These are phyloP conservation scores for Ustilago shanxiensis DNA, from an alignment of 1,284 basidiomycete genomes.

Conservation along the genomic window DNA sequence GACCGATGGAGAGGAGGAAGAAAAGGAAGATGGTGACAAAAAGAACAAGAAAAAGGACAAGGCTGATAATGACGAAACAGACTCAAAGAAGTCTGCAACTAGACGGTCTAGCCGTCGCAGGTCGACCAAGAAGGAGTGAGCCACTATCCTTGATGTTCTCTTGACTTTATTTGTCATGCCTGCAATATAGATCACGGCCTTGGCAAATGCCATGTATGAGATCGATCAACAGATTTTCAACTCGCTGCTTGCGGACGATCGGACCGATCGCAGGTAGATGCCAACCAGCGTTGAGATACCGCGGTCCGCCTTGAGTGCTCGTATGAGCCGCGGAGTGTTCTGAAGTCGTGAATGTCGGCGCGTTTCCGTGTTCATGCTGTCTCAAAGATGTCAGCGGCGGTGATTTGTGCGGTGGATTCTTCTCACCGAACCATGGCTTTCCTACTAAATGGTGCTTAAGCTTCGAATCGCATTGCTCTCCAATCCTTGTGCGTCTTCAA, in stretches of 20 bases:
- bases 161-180: not conserved
- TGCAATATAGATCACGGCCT: constrained; percentile 1
- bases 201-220: not conserved
- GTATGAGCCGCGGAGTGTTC: not conserved
- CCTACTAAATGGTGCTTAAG: too few relatives aligned
- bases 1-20: constrained; percentile 55
- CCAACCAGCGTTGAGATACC: not conserved
- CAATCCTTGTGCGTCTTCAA: too few relatives aligned
- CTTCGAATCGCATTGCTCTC: too few relatives aligned
- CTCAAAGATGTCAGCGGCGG: not conserved
- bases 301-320: not conserved
- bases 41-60: constrained; percentile 20
- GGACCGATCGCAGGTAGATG: not conserved
- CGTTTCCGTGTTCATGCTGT: constrained; percentile 6
- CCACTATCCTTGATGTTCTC: not conserved
- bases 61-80: constrained; percentile 14
- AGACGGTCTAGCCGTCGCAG: constrained; percentile 33
- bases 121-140: constrained; percentile 27
- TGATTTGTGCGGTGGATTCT: too few relatives aligned
- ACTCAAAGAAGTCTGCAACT: constrained; percentile 25
- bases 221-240: not conserved
- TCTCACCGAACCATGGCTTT: too few relatives aligned
- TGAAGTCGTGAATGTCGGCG: not conserved
- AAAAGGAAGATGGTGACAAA: constrained; percentile 26
- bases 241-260: not conserved